These are phyloP conservation scores for Corchorus capsularis DNA, from an alignment of 345 rosid species.

Conservation along the genomic window DNA sequence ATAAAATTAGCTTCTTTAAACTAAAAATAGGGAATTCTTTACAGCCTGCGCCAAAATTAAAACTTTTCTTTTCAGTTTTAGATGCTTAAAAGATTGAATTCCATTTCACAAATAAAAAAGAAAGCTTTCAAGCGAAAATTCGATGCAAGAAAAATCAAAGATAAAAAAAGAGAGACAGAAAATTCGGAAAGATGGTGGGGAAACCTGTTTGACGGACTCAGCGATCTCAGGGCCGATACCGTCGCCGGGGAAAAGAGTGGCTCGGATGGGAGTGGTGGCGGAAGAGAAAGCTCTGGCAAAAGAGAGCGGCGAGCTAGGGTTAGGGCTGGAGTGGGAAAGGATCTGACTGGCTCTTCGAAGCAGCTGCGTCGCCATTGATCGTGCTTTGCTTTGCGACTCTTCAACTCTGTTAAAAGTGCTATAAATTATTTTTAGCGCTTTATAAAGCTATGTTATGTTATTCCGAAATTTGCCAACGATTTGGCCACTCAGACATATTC, in stretches of 20 bases:
- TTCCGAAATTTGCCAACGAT: background rate
- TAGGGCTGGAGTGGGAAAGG: conserved; percentile 40
- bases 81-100: background rate
- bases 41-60: background rate
- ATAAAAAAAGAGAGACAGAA: background rate
- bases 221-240: conserved; percentile 99
- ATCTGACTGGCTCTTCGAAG: conserved; percentile 50
- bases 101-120: background rate
- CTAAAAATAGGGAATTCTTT: background rate
- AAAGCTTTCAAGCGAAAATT: background rate
- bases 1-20: background rate
- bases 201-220: conserved; percentile 86
- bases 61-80: background rate
- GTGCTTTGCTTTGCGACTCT: background rate
- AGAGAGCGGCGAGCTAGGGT: conserved; percentile 24
- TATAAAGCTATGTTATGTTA: background rate
- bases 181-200: background rate
- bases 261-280: conserved; percentile 58
- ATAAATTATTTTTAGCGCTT: background rate
- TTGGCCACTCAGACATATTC: background rate
- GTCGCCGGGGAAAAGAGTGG: conserved; percentile 97
- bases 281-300: conserved; percentile 60
- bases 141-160: background rate
- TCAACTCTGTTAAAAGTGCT: background rate
- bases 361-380: conserved; percentile 43